These are phyloP conservation scores for Colletotrichum eleusines DNA, from an alignment of 2,329 filamentous ascomycete genomes.

Conservation along the genomic window DNA sequence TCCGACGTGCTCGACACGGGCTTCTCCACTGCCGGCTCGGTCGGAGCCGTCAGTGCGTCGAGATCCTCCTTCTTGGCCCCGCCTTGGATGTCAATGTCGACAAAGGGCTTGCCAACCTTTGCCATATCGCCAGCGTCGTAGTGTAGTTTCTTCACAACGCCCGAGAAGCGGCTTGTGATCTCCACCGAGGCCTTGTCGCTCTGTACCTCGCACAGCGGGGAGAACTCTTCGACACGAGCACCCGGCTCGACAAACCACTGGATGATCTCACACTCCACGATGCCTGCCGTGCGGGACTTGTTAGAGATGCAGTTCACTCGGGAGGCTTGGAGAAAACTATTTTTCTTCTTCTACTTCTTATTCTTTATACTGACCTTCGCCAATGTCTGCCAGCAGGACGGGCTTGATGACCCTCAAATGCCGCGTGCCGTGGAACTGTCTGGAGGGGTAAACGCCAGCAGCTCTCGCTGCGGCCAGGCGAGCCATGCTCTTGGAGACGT, in stretches of 20 bases:
- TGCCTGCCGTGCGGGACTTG: conserved; percentile 69
- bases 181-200: conserved; percentile 93
- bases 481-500: conserved; percentile 56
- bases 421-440: conserved; percentile 65
- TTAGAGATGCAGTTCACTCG: conserved; percentile 29
- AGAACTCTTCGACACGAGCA: conserved; percentile 96
- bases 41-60: conserved; percentile 46
- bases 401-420: conserved; percentile 75
- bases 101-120: conserved; percentile 91
- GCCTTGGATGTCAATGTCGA: conserved; percentile 93
- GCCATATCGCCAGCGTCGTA: conserved; percentile 98
- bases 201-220: conserved; percentile 96
- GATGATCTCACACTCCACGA: conserved; percentile 98
- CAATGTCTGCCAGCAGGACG: conserved; percentile 86
- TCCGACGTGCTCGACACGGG: conserved; percentile 45
- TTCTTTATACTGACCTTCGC: conserved; percentile 71
- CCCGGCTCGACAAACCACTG: conserved; percentile 99
- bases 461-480: conserved; percentile 51
- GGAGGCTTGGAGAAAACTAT: neutral
- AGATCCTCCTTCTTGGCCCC: conserved; percentile 75
- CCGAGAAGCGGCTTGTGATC: conserved; percentile 96
- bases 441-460: conserved; percentile 49
- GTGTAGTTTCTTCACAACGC: conserved; percentile 94
- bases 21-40: conserved; percentile 40
- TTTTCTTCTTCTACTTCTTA: neutral